A percentile compares a stretch with the other conserved stretches of the same genome.
Conservation (phyloP, 352 stramenopile species). For the Proteromonas lacertae region DNA sequence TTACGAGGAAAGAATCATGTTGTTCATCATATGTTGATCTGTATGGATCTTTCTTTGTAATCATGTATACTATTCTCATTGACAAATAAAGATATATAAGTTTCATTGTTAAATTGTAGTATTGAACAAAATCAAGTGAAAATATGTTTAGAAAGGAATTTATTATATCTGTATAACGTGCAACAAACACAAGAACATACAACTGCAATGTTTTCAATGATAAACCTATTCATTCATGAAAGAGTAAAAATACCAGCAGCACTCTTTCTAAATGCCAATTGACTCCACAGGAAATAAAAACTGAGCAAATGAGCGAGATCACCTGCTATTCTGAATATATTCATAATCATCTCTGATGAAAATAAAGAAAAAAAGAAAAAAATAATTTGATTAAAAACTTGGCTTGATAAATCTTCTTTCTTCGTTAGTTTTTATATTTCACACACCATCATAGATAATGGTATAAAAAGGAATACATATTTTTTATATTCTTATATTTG, state of each 20-base stretch:
- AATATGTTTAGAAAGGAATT: slow-evolving; percentile 16
- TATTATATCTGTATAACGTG: slow-evolving; percentile 92
- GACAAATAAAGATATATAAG: slow-evolving; percentile 77
- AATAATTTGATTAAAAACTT: background rate
- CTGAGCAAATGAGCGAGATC: slow-evolving; percentile 95
- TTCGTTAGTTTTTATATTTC: too few species aligned
- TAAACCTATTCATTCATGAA: slow-evolving; percentile 30
- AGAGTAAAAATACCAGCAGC: slow-evolving; percentile 13
- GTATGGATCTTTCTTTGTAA: slow-evolving; percentile 72
- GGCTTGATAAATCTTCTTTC: background rate
- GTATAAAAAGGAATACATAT: too few species aligned
- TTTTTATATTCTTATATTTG: too few species aligned
- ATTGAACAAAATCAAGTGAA: slow-evolving; percentile 18
- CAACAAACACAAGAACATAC: slow-evolving; percentile 92
- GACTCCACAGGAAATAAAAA: slow-evolving; percentile 88
- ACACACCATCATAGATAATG: too few species aligned
- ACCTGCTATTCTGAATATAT: slow-evolving; percentile 78
- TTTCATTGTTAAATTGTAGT: slow-evolving; percentile 99
- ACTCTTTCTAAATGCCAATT: slow-evolving; percentile 52
- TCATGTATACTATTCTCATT: slow-evolving; percentile 85
- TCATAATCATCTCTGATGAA: slow-evolving; percentile 45
- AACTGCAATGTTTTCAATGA: slow-evolving; percentile 95
- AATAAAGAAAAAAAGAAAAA: too few species aligned
- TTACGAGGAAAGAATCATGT: slow-evolving; percentile 90
- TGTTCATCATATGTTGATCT: slow-evolving; percentile 81